These are phyloP conservation scores for Solanum hybrid DNA, from an alignment of 305 asterid species.

Conservation along the genomic window DNA sequence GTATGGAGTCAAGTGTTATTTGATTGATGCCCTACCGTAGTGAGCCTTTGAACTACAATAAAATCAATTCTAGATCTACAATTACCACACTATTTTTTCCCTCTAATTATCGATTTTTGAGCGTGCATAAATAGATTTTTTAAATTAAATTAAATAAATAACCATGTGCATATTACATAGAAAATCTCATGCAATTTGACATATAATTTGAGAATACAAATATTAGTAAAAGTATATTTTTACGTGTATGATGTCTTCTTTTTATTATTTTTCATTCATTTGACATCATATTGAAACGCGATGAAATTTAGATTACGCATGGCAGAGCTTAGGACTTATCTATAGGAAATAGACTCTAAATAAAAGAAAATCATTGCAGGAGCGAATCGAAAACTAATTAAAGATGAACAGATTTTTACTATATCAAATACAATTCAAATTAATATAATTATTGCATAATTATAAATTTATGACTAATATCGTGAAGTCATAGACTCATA, in stretches of 20 bases:
- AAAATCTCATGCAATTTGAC: not conserved
- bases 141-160: not conserved
- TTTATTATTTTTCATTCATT: not conserved
- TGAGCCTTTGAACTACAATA: not conserved
- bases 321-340: not conserved
- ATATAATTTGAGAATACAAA: not conserved
- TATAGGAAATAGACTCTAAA: not conserved
- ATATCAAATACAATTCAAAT: not conserved
- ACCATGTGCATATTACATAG: not conserved
- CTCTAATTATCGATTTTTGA: not conserved
- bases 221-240: not conserved
- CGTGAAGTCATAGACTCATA: not conserved
- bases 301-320: not conserved
- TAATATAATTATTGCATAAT: no score
- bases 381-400: not conserved
- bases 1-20: not conserved
- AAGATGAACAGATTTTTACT: not conserved
- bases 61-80: not conserved
- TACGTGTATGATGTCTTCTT: not conserved
- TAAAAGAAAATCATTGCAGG: not conserved
- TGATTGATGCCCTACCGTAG: not conserved
- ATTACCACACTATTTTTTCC: not conserved
- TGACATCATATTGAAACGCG: not conserved
- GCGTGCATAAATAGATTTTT: not conserved
- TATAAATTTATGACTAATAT: not conserved